Percentiles rank a stretch among this genome's conserved stretches.
Evolutionary conservation across 768 basidiomycete genomes (phyloP).

Genomic region (Megacollybia marginata): DNA sequence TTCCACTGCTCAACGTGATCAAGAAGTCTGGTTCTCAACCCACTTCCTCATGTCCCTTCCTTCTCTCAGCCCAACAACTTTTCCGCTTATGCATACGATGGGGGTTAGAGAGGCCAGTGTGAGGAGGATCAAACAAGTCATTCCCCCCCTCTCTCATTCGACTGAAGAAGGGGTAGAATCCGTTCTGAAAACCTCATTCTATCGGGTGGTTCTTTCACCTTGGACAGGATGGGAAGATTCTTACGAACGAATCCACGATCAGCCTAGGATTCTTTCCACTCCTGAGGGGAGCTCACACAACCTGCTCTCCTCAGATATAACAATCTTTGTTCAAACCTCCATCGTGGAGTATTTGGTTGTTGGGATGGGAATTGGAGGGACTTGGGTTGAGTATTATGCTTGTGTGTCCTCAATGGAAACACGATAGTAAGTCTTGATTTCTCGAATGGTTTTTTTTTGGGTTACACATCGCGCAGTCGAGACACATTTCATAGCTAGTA

Average conservation of each 20-base stretch:
- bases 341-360: slow-evolving; percentile 32
- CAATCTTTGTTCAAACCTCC: slow-evolving; percentile 44
- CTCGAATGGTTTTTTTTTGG: no score
- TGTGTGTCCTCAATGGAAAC: no score
- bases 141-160: slow-evolving; percentile 18
- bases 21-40: no score
- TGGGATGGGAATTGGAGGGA: slow-evolving; percentile 57
- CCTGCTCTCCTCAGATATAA: slow-evolving; percentile 51
- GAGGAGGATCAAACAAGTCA: slow-evolving; percentile 37
- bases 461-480: no score
- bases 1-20: no score
- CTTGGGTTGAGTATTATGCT: slow-evolving; percentile 68
- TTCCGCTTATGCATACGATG: no score
- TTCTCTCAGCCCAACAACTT: no score
- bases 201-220: slow-evolving; percentile 45
- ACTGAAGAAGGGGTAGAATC: slow-evolving; percentile 24
- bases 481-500: no score
- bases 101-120: slow-evolving; percentile 53
- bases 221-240: slow-evolving; percentile 40
- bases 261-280: slow-evolving; percentile 5
- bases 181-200: slow-evolving; percentile 38
- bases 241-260: slow-evolving; percentile 15
- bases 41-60: no score
- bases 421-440: no score
- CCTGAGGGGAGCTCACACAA: slow-evolving; percentile 28